phyloP scores from a whole-genome alignment of 495 filamentous ascomycete genomes.

The Wilcoxina mikolae region DNA sequence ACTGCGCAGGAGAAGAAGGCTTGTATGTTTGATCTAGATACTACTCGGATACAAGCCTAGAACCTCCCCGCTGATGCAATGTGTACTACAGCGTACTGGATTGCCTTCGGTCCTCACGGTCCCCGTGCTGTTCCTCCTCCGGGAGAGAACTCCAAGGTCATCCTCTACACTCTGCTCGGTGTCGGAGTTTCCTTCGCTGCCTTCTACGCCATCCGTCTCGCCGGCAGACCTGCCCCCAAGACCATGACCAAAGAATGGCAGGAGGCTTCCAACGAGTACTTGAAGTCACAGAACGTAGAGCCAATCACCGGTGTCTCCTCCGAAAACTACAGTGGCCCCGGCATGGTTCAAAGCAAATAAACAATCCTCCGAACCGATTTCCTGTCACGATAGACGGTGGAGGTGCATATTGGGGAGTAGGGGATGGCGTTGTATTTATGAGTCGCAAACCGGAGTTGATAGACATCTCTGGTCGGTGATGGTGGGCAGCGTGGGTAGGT shows the following conservation, averaged over 20 bases:
- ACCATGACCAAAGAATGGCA: slow-evolving; percentile 95
- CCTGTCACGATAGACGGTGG: slow-evolving; percentile 7
- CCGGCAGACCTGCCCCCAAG: slow-evolving; percentile 53
- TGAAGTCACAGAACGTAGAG: slow-evolving; percentile 83
- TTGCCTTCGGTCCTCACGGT: slow-evolving; percentile 91
- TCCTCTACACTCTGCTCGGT: slow-evolving; percentile 52
- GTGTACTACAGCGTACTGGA: slow-evolving; percentile 70
- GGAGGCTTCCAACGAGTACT: slow-evolving; percentile 78
- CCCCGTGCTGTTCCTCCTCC: slow-evolving; percentile 68
- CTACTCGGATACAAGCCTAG: neutral
- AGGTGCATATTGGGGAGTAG: neutral
- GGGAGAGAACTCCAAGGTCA: slow-evolving; percentile 62
- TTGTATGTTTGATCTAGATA: slow-evolving; percentile 47
- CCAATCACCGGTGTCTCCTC: slow-evolving; percentile 76
- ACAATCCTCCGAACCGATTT: slow-evolving; percentile 1
- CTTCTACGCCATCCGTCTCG: slow-evolving; percentile 48
- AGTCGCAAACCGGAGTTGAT: slow-evolving; percentile 11
- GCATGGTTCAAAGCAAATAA: slow-evolving; percentile 50
- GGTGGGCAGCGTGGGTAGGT: neutral
- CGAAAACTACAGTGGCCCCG: slow-evolving; percentile 64
- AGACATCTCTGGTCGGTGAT: slow-evolving; percentile 7
- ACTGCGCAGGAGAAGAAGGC: slow-evolving; percentile 96
- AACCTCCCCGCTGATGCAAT: neutral
- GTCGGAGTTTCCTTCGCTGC: slow-evolving; percentile 44
- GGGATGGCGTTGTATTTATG: neutral